Evolutionary conservation across 2,329 filamentous ascomycete species (phyloP).

Genomic region (Penicillium sp.): DNA sequence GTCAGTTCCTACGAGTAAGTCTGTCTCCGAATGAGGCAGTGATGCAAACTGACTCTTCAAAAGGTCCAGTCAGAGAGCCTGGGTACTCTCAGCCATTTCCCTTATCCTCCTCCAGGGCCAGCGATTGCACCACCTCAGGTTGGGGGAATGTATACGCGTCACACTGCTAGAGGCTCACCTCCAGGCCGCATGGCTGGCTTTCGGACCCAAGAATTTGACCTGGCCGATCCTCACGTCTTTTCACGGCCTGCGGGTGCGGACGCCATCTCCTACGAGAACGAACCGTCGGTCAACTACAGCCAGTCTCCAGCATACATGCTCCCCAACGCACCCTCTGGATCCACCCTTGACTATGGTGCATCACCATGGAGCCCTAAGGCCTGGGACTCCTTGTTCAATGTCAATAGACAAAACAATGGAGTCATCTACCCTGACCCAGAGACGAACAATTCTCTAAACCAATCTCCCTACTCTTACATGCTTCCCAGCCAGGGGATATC

Average conservation of each 20-base stretch:
- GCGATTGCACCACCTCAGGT: constrained; percentile 17
- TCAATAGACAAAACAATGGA: constrained; percentile 20
- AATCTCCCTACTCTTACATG: constrained; percentile 29
- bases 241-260: constrained; percentile 22
- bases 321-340: constrained; percentile 30
- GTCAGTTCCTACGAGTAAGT: constrained; percentile 73
- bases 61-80: neutral
- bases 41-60: constrained; percentile 22
- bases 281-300: constrained; percentile 30
- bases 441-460: constrained; percentile 20
- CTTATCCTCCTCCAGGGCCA: constrained; percentile 24
- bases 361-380: constrained; percentile 27
- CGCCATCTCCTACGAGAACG: constrained; percentile 33
- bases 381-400: constrained; percentile 26
- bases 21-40: constrained; percentile 5
- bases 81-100: constrained; percentile 29
- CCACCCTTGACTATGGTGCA: constrained; percentile 26
- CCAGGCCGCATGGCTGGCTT: constrained; percentile 19
- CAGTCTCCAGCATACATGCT: constrained; percentile 37
- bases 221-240: constrained; percentile 22
- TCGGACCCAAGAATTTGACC: constrained; percentile 26
- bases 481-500: constrained; percentile 26
- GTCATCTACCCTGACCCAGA: constrained; percentile 31
- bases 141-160: constrained; percentile 19
- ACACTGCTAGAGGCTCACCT: constrained; percentile 13